A percentile compares a stretch with the other conserved stretches of the same genome.
phyloP scores from a whole-genome alignment of 768 basidiomycete genomes.

The Xerocomellus amylosporus region DNA sequence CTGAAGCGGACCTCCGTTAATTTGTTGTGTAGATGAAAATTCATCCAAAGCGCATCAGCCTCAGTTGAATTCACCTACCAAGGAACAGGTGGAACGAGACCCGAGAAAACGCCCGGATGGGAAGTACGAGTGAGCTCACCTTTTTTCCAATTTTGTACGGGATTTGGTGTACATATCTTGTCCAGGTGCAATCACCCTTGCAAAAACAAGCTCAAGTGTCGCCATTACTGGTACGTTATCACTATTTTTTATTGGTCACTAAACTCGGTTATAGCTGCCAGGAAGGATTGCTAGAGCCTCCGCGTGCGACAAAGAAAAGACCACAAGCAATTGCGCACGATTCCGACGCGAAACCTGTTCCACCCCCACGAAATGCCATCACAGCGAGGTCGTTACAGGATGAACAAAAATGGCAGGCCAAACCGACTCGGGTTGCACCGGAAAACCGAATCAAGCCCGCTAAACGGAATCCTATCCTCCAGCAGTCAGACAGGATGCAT shows the following conservation, averaged over 20 bases:
- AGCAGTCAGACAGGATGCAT: constrained; percentile 44
- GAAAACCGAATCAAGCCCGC: constrained; percentile 24
- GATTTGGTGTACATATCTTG: background rate
- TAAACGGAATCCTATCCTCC: constrained; percentile 30
- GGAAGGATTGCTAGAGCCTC: constrained; percentile 61
- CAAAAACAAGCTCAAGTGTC: constrained; percentile 72
- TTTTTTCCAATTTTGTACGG: background rate
- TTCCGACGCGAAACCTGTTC: constrained; percentile 1
- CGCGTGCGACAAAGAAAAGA: constrained; percentile 36
- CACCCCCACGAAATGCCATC: background rate
- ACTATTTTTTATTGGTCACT: constrained; percentile 3
- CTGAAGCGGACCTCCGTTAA: background rate
- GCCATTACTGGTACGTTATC: constrained; percentile 61
- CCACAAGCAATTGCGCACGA: constrained; percentile 21
- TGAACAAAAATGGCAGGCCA: background rate
- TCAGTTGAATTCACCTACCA: background rate
- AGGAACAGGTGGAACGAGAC: constrained; percentile 7
- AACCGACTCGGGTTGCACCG: background rate
- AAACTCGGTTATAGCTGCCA: constrained; percentile 54
- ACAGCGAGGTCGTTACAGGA: background rate
- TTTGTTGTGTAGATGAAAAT: background rate
- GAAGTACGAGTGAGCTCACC: constrained; percentile 50
- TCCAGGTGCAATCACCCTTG: constrained; percentile 76
- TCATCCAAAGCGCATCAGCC: background rate
- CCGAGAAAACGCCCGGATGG: constrained; percentile 55